Conservation (phyloP, 2,329 filamentous ascomycete genomes). For the Fonsecaea pugnacius region DNA sequence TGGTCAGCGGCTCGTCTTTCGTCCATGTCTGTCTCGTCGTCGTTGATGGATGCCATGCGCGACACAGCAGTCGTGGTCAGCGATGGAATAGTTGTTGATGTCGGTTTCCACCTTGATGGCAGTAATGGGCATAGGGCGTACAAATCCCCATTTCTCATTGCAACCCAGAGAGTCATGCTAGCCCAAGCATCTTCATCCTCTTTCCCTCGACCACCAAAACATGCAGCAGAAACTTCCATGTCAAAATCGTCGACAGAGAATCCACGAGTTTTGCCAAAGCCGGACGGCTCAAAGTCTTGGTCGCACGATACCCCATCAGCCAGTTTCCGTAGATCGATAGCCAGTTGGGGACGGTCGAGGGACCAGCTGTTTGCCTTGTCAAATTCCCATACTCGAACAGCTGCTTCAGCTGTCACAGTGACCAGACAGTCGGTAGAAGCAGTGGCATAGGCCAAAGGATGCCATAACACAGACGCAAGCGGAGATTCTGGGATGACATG, state of each 20-base stretch:
- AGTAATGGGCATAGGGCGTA: conserved; percentile 92
- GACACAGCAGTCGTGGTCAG: conserved; percentile 81
- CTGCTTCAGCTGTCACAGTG: conserved; percentile 84
- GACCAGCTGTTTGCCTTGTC: conserved; percentile 82
- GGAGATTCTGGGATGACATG: conserved; percentile 86
- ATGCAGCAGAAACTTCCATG: conserved; percentile 90
- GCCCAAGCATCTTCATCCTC: conserved; percentile 74
- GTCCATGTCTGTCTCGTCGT: conserved; percentile 49
- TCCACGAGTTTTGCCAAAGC: conserved; percentile 72
- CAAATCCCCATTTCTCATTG: conserved; percentile 91
- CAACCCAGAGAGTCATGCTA: conserved; percentile 93
- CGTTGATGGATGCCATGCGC: conserved; percentile 59
- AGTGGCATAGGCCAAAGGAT: conserved; percentile 75
- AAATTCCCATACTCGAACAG: conserved; percentile 88
- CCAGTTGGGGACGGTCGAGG: conserved; percentile 80
- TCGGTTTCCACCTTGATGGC: conserved; percentile 81
- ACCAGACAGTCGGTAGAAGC: conserved; percentile 76
- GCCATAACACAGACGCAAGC: conserved; percentile 83
- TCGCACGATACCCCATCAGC: conserved; percentile 80
- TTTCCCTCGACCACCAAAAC: conserved; percentile 74
- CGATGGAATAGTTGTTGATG: conserved; percentile 76
- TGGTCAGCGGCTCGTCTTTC: conserved; percentile 56
- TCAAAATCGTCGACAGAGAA: conserved; percentile 90
- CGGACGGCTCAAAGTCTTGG: conserved; percentile 80
- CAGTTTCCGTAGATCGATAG: conserved; percentile 86